Conservation (phyloP, 805 yeast species). For the Kodamaea jinghongensis region DNA sequence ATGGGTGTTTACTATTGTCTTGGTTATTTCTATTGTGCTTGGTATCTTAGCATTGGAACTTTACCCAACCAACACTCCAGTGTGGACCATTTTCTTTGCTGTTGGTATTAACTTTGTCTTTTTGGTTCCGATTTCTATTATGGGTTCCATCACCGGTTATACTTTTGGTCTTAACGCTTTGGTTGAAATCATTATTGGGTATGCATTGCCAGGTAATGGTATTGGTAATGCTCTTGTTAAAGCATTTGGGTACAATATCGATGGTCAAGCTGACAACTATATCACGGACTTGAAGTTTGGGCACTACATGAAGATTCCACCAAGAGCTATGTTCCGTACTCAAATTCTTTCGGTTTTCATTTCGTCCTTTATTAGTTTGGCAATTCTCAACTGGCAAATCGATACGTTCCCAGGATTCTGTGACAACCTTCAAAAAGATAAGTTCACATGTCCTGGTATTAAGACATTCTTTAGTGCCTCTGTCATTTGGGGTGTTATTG, state of each 20-base stretch:
- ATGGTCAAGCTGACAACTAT: constrained; percentile 55
- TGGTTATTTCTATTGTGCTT: constrained; percentile 16
- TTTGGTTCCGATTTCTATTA: constrained; percentile 49
- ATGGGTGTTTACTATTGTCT: constrained; percentile 19
- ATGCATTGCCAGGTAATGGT: constrained; percentile 56
- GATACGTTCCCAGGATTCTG: constrained; percentile 19
- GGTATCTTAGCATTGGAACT: constrained; percentile 30
- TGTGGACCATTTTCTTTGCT: constrained; percentile 57
- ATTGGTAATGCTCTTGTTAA: constrained; percentile 51
- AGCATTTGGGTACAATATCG: constrained; percentile 38
- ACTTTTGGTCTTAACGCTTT: constrained; percentile 49
- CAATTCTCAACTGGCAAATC: constrained; percentile 20
- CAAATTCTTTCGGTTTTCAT: constrained; percentile 24
- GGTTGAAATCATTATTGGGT: constrained; percentile 56
- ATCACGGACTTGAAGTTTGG: constrained; percentile 59
- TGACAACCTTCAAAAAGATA: constrained; percentile 17
- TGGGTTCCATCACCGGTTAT: constrained; percentile 49
- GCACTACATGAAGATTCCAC: constrained; percentile 64
- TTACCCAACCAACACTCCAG: constrained; percentile 49
- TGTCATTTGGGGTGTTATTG: constrained; percentile 61
- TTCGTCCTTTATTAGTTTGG: constrained; percentile 21
- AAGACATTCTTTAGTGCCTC: constrained; percentile 51
- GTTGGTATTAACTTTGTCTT: constrained; percentile 49
- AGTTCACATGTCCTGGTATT: constrained; percentile 30
- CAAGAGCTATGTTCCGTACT: constrained; percentile 51